These are phyloP conservation scores for Globisporangium apiculatum DNA, from an alignment of 352 stramenopile genomes.

Conservation along the genomic window DNA sequence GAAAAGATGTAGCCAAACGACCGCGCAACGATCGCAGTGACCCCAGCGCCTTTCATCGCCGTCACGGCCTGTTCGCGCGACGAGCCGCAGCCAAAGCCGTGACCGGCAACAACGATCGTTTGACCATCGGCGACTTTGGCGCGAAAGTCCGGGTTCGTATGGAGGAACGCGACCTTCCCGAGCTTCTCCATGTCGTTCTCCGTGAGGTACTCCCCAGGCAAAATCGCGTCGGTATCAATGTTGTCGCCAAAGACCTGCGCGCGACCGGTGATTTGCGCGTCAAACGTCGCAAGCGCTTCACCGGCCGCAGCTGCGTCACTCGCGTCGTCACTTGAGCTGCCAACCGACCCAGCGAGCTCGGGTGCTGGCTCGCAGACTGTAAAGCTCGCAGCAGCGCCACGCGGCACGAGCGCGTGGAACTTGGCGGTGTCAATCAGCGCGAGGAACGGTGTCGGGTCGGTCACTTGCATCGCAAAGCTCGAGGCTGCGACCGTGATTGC, in stretches of 20 bases:
- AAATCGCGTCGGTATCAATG: constrained; percentile 85
- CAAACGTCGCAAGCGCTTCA: constrained; percentile 33
- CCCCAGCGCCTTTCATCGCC: constrained; percentile 68
- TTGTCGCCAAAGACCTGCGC: constrained; percentile 86
- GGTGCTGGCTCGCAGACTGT: constrained; percentile 40
- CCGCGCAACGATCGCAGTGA: constrained; percentile 74
- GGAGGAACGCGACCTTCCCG: constrained; percentile 76
- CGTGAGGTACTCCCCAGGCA: constrained; percentile 72
- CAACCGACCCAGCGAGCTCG: constrained; percentile 26
- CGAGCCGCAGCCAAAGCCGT: constrained; percentile 79
- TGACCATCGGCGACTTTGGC: constrained; percentile 70
- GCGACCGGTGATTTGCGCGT: constrained; percentile 52
- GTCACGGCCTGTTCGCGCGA: constrained; percentile 83
- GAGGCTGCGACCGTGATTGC: constrained; percentile 77
- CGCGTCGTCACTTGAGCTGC: background rate
- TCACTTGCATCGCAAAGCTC: constrained; percentile 78
- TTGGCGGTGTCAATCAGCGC: constrained; percentile 64
- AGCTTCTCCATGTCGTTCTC: constrained; percentile 84
- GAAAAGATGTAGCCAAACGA: constrained; percentile 87
- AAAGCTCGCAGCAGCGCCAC: constrained; percentile 34
- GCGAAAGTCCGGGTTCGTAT: constrained; percentile 84
- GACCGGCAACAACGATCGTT: constrained; percentile 68
- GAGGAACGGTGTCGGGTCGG: constrained; percentile 68
- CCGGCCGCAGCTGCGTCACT: constrained; percentile 17
- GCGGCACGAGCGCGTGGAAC: constrained; percentile 53